These are phyloP conservation scores for Candida coquimbonensis DNA, from an alignment of 805 yeast genomes.

Conservation along the genomic window DNA sequence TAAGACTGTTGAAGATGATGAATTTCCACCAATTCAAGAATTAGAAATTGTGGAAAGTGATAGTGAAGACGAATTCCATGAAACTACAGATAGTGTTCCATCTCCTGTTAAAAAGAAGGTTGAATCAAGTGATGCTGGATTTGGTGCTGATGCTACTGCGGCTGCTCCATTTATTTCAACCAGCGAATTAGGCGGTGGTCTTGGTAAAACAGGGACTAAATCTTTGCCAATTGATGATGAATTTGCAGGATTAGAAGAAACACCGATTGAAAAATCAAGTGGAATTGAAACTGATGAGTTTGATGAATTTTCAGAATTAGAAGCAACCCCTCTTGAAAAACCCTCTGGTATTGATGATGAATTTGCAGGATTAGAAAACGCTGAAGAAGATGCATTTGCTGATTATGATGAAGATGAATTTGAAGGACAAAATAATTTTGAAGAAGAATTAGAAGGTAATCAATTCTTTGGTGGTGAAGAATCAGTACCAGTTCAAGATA, in stretches of 20 bases:
- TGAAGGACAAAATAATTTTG: conserved; percentile 13
- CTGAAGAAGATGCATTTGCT: conserved; percentile 25
- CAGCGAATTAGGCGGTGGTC: conserved; percentile 20
- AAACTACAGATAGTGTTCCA: conserved; percentile 31
- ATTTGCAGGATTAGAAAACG: conserved; percentile 33
- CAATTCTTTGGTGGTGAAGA: conserved; percentile 21
- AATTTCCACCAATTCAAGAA: conserved; percentile 59
- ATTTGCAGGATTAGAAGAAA: conserved; percentile 8
- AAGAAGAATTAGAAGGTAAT: conserved; percentile 18
- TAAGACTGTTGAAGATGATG: conserved; percentile 41
- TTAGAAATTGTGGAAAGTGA: conserved; percentile 47
- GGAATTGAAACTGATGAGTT: conserved; percentile 34
- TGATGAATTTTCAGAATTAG: conserved; percentile 27
- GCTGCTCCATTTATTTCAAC: conserved; percentile 23
- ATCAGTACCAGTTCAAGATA: conserved; percentile 17
- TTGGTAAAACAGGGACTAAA: not conserved
- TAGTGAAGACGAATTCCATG: conserved; percentile 34
- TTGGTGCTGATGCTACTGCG: conserved; percentile 1
- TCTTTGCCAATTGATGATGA: conserved; percentile 4
- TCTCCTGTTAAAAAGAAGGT: conserved; percentile 2
- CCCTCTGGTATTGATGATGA: conserved; percentile 20
- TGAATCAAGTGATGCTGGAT: not conserved
- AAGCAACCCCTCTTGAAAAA: conserved; percentile 31
- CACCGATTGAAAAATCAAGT: conserved; percentile 4
- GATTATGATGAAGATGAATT: conserved; percentile 21